phyloP scores from a whole-genome alignment of 192 early-diverging fungal species.

The Mortierella hygrophila region DNA sequence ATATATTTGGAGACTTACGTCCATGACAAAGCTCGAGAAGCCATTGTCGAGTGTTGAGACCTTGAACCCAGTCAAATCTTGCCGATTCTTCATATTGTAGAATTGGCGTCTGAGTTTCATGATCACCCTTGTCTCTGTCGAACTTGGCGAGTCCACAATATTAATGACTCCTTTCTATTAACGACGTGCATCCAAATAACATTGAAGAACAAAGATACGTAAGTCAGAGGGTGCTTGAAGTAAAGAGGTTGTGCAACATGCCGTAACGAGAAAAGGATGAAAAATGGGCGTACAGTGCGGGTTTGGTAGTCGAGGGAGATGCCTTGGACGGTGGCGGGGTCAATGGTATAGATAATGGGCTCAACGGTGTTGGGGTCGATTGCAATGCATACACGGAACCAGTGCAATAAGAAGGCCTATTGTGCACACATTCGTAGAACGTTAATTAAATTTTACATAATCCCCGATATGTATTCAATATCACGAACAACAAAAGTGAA shows the following conservation, averaged over 20 bases:
- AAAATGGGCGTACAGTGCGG: conserved; percentile 15
- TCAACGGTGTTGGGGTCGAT: conserved; percentile 28
- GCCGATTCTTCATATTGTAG: conserved; percentile 15
- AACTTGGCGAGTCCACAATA: conserved; percentile 33
- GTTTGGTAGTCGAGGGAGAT: conserved; percentile 42
- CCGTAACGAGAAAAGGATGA: no score
- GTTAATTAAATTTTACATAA: background rate
- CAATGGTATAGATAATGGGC: conserved; percentile 27
- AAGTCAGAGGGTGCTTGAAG: background rate
- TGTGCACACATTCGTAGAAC: background rate
- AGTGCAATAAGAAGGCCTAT: conserved; percentile 33
- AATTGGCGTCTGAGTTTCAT: conserved; percentile 42
- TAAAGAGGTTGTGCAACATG: no score
- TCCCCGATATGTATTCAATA: background rate
- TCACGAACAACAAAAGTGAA: background rate
- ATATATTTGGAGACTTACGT: conserved; percentile 24
- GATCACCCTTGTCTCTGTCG: conserved; percentile 22
- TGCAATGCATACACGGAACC: conserved; percentile 10
- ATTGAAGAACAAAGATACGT: background rate
- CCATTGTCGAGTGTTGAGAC: conserved; percentile 27
- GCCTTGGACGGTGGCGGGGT: conserved; percentile 15
- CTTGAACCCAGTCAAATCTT: conserved; percentile 32
- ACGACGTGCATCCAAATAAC: no score
- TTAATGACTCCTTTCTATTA: conserved; percentile 35
- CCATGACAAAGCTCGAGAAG: conserved; percentile 22